Evolutionary conservation across 257 asterid species (phyloP).

Genomic region (Avicennia marina): DNA sequence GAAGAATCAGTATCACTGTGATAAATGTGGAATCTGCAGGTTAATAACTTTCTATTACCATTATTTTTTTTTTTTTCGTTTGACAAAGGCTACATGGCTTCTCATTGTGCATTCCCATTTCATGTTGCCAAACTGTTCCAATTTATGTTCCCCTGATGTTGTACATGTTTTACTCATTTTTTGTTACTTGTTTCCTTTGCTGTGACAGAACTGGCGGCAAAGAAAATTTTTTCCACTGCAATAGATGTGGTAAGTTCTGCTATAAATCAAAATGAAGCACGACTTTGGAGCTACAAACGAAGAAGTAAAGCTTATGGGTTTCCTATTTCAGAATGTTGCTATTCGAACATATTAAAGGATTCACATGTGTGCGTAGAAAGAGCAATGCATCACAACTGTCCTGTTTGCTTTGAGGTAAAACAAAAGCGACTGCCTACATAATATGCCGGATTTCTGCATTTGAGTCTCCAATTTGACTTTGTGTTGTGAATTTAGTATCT

Average conservation of each 20-base stretch:
- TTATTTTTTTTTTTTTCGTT: not conserved
- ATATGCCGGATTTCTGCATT: no score
- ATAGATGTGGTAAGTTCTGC: slow-evolving; percentile 41
- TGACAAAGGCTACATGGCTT: not conserved
- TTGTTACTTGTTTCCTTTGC: not conserved
- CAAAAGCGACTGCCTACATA: no score
- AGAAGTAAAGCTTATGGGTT: not conserved
- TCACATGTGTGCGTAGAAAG: slow-evolving; percentile 60
- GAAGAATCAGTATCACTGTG: slow-evolving; percentile 66
- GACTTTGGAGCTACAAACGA: not conserved
- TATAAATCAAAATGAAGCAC: not conserved
- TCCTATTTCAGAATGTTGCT: slow-evolving; percentile 52
- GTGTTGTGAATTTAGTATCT: slow-evolving; percentile 36
- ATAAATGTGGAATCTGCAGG: slow-evolving; percentile 75
- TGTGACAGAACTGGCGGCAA: slow-evolving; percentile 55
- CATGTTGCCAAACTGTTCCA: no score
- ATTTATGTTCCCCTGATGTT: no score
- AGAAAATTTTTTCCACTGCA: slow-evolving; percentile 58
- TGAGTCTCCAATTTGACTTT: not conserved
- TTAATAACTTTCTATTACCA: not conserved
- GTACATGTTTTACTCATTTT: not conserved
- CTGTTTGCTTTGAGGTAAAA: slow-evolving; percentile 71
- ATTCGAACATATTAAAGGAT: slow-evolving; percentile 44
- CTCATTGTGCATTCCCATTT: no score
- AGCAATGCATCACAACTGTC: slow-evolving; percentile 79